Evolutionary conservation across 108 stramenopile species (phyloP).

Genomic region (Nitzschia palea): DNA sequence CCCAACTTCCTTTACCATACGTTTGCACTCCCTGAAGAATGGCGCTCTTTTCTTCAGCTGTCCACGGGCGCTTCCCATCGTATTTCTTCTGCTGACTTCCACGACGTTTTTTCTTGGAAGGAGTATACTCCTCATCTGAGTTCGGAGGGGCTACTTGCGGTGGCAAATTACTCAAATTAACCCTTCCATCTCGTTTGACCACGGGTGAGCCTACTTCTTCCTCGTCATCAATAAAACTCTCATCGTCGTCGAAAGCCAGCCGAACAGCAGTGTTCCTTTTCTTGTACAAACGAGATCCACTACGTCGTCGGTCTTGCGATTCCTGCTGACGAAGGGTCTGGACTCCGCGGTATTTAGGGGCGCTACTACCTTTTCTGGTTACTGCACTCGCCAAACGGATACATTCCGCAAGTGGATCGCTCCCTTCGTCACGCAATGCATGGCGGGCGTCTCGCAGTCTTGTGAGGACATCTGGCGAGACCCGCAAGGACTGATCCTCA

Average conservation of each 20-base stretch:
- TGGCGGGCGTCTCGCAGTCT: conserved; percentile 17
- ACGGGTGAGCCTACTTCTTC: conserved; percentile 14
- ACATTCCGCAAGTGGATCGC: conserved; percentile 1
- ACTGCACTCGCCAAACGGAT: background rate
- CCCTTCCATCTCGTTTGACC: conserved; percentile 2
- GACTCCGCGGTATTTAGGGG: background rate
- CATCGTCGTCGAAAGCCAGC: conserved; percentile 23
- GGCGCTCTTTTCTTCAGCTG: conserved; percentile 57
- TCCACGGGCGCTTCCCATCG: conserved; percentile 46
- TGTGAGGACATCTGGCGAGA: background rate
- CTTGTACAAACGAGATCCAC: background rate
- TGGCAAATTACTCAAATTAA: conserved; percentile 1
- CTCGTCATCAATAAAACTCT: conserved; percentile 8
- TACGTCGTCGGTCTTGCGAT: background rate
- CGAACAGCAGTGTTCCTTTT: conserved; percentile 11
- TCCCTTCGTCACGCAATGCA: background rate
- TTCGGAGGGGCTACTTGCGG: conserved; percentile 17
- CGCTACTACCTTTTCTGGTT: background rate
- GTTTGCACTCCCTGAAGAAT: conserved; percentile 47
- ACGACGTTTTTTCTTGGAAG: conserved; percentile 32
- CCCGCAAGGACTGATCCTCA: background rate
- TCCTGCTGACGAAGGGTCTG: background rate
- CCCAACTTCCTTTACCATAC: conserved; percentile 66
- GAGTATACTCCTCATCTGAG: conserved; percentile 6
- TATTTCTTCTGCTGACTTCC: conserved; percentile 35